Conservation (phyloP, 768 basidiomycete genomes). For the Leccinum boreale region DNA sequence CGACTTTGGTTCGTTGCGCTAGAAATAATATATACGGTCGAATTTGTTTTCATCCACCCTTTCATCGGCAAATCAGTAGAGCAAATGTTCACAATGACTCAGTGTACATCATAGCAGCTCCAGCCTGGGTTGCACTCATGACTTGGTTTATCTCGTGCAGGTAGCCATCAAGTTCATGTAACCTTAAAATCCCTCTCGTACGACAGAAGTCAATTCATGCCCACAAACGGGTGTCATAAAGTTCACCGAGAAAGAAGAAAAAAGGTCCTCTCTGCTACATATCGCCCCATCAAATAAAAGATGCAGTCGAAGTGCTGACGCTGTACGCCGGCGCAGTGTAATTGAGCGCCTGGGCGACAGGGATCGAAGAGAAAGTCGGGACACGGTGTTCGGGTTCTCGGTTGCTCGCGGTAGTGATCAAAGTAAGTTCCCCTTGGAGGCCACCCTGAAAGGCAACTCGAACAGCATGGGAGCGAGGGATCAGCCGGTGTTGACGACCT, state of each 20-base stretch:
- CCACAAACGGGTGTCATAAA: background rate
- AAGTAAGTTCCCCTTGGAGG: conserved; percentile 13
- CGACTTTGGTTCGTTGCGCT: background rate
- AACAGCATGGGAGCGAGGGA: conserved; percentile 43
- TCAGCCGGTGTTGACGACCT: conserved; percentile 51
- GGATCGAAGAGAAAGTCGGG: background rate
- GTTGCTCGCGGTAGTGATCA: background rate
- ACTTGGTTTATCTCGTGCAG: background rate
- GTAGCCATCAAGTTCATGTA: background rate
- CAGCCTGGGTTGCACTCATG: too few species aligned
- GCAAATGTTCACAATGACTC: background rate
- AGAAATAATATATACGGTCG: background rate
- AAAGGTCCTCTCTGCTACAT: background rate
- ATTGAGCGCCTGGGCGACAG: conserved; percentile 38
- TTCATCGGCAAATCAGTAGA: background rate
- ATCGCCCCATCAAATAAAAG: background rate
- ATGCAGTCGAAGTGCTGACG: conserved; percentile 28
- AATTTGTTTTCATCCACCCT: background rate
- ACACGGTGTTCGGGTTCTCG: background rate
- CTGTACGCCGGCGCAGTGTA: conserved; percentile 49
- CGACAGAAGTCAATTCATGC: background rate
- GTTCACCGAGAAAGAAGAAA: background rate
- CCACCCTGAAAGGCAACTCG: conserved; percentile 49
- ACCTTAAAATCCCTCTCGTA: background rate
- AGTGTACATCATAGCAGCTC: background rate